Evolutionary conservation across 305 asterid species (phyloP).

Genomic region (Rubia peregrina): DNA sequence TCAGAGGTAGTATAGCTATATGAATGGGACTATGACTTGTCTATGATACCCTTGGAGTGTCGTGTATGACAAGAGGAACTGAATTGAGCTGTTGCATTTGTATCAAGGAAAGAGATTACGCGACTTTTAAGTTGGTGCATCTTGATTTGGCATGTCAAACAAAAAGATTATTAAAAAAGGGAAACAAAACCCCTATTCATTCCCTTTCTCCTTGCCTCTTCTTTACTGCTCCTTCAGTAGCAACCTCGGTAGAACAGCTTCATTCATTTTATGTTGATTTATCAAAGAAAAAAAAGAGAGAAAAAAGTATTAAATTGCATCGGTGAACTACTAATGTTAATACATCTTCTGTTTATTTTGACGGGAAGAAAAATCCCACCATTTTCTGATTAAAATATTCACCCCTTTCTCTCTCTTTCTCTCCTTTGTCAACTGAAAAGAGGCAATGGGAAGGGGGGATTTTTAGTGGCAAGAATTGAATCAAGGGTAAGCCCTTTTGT

Average conservation of each 20-base stretch:
- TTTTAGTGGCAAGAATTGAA: conserved; percentile 30
- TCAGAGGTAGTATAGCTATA: no score
- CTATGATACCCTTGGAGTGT: no score
- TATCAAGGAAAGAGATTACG: no score
- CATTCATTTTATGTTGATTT: background rate
- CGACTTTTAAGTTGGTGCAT: no score
- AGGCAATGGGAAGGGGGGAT: conserved; percentile 1
- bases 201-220: background rate
- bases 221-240: background rate
- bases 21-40: no score
- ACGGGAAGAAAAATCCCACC: conserved; percentile 14
- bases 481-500: conserved; percentile 30
- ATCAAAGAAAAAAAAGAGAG: background rate
- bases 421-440: conserved; percentile 41
- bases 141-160: background rate
- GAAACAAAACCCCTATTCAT: background rate
- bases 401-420: conserved; percentile 35
- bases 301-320: background rate
- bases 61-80: no score
- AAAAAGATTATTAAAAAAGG: background rate
- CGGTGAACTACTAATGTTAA: conserved; percentile 6
- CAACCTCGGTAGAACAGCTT: background rate
- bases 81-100: no score
- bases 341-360: conserved; percentile 6
- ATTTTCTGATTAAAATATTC: conserved; percentile 22